Evolutionary conservation across 805 yeast genomes (phyloP).

Genomic region (Metschnikowia chrysomelidarum): DNA sequence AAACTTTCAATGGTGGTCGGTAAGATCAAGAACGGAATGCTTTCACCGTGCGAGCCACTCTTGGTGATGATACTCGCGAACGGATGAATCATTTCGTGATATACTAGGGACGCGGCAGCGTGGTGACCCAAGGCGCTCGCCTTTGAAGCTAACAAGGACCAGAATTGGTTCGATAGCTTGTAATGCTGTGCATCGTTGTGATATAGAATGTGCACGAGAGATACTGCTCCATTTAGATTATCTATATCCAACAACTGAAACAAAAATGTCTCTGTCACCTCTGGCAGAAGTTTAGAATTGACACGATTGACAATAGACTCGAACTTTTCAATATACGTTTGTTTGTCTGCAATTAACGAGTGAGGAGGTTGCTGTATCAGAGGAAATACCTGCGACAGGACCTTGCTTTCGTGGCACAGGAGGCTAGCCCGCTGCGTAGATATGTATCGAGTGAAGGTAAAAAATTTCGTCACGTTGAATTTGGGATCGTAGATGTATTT

Average conservation of each 20-base stretch:
- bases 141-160: slow-evolving; percentile 30
- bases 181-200: slow-evolving; percentile 13
- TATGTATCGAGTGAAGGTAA: too few species aligned
- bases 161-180: slow-evolving; percentile 30
- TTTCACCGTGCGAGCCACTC: slow-evolving; percentile 7
- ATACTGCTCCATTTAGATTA: slow-evolving; percentile 25
- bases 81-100: slow-evolving; percentile 36
- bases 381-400: neutral
- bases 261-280: slow-evolving; percentile 25
- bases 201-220: slow-evolving; percentile 28
- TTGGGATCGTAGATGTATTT: too few species aligned
- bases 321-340: slow-evolving; percentile 7
- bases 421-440: too few species aligned
- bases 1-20: slow-evolving; percentile 26
- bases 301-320: slow-evolving; percentile 7
- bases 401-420: too few species aligned
- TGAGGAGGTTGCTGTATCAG: too few species aligned
- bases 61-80: slow-evolving; percentile 7
- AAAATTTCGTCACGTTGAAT: too few species aligned
- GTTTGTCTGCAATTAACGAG: slow-evolving; percentile 5
- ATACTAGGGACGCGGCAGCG: slow-evolving; percentile 33
- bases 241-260: slow-evolving; percentile 19
- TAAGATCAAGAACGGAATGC: slow-evolving; percentile 34
- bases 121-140: slow-evolving; percentile 26
- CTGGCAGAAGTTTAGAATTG: slow-evolving; percentile 9